Base-by-base conservation (phyloP, 768 basidiomycete species). In the Termitomyces sp. region DNA sequence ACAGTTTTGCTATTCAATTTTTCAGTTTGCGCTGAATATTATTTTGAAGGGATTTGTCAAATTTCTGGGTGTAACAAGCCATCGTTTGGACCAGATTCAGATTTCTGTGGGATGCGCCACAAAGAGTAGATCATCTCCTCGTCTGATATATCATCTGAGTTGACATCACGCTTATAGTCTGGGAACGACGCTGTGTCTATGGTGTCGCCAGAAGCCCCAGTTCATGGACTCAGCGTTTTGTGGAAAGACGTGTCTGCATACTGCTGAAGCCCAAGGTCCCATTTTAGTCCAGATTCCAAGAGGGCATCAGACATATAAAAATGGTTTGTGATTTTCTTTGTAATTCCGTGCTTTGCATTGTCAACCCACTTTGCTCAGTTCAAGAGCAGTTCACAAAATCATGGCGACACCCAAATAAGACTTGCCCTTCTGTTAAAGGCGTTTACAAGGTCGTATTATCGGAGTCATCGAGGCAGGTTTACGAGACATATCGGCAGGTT, bases 331-430 rank as follows among this genome's bases (percentile, higher is more conserved):
- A 32, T 15, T n/a, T n/a, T 44, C 31, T 52, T 54, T 31, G 9
- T 38, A n/a, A n/a, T 31, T 56, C 53, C 27, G 20, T 18, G 27
- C 22, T n/a, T 23, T 16, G 43, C 18, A 5, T 47, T 20, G 29
- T 42, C 25, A 25, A 41, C 6, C 5, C 18, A 23, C 5, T 5
- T 25, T 38, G 57, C 31, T 47, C 9, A 86, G 85, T 86, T 23
- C 69, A 75, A n/a, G 82, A 85, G 60, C 86, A 88, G 61, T 88
- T 88, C 73, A 84, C 80, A 60, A 58, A 79, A 49, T 84, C 85
- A n/a, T 88, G 86, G 86, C 75, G 85, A 56, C 86, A 88, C 60
- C 11, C 42, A 43, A 70, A 60, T 39, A 79, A 77, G 13, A 35
- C 67, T 18, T 83, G 84, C 56, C 86, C 86, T 6, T 68, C 76